phyloP scores from a whole-genome alignment of 1,284 basidiomycete genomes.

The Takashimella tepidaria region DNA sequence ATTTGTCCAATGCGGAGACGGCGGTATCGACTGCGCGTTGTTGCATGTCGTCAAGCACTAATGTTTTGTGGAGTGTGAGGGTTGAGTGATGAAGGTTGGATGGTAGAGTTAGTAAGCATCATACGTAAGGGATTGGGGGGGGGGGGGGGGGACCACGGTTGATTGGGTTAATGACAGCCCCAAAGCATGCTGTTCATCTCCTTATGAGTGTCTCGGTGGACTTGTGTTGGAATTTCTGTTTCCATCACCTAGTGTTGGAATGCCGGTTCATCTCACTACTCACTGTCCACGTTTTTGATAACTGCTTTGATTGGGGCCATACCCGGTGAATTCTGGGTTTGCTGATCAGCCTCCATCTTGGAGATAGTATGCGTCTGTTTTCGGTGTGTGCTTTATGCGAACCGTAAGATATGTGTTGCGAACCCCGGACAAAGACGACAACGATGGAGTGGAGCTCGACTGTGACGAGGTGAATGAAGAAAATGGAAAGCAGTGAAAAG shows the following conservation, averaged over 20 bases:
- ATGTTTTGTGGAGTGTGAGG: neutral
- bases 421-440: too few relatives aligned
- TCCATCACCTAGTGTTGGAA: too few relatives aligned
- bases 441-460: too few relatives aligned
- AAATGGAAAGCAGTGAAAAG: too few relatives aligned
- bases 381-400: too few relatives aligned
- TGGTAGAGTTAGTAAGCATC: neutral
- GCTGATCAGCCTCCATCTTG: too few relatives aligned
- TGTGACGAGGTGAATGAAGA: too few relatives aligned
- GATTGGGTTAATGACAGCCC: neutral
- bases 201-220: neutral
- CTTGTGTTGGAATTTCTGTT: too few relatives aligned
- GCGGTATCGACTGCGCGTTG: conserved; percentile 85
- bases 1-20: conserved; percentile 76
- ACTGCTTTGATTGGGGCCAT: conserved; percentile 61
- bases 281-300: conserved; percentile 90
- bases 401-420: too few relatives aligned
- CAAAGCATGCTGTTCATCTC: neutral
- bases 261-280: too few relatives aligned
- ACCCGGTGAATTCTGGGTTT: neutral
- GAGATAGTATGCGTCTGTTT: too few relatives aligned
- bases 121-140: neutral
- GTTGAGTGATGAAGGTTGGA: neutral
- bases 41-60: conserved; percentile 89
- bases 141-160: neutral